Percentiles rank a stretch among this genome's conserved stretches.
Conservation (phyloP, 1,284 basidiomycete species). For the Trichosporon ovoides region DNA sequence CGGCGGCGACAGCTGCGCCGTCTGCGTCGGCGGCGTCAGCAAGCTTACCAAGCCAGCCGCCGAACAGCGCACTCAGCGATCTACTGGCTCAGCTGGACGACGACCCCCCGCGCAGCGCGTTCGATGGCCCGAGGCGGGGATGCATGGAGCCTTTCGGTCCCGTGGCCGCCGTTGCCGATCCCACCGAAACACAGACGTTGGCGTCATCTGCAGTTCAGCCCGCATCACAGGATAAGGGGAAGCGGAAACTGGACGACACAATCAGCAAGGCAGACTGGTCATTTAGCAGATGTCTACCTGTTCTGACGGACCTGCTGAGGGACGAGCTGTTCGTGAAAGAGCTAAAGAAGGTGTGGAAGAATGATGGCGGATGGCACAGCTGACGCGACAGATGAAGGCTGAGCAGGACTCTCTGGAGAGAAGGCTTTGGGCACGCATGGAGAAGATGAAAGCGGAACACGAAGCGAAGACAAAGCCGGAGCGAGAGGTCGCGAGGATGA, state of each 20-base stretch:
- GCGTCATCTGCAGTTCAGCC: not conserved
- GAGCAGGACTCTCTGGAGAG: constrained; percentile 43
- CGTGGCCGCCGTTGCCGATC: constrained; percentile 9
- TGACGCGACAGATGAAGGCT: constrained; percentile 38
- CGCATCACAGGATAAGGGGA: constrained; percentile 14
- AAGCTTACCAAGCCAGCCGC: not conserved
- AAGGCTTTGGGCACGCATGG: constrained; percentile 40
- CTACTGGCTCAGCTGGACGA: constrained; percentile 14
- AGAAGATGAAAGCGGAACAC: constrained; percentile 41
- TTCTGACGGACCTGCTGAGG: constrained; percentile 31
- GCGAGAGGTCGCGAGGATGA: constrained; percentile 36
- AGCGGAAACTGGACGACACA: constrained; percentile 12
- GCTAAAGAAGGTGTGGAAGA: constrained; percentile 37
- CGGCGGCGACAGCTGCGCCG: not conserved
- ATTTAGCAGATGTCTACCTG: constrained; percentile 37
- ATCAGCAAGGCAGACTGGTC: constrained; percentile 11
- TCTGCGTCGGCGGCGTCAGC: not conserved
- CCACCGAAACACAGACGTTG: constrained; percentile 10
- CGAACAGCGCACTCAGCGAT: constrained; percentile 7
- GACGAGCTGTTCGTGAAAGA: constrained; percentile 38
- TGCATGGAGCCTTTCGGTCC: constrained; percentile 41
- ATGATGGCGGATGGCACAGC: not conserved
- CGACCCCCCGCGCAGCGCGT: constrained; percentile 6
- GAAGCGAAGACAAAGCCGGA: constrained; percentile 28
- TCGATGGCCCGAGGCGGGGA: constrained; percentile 15